Evolutionary conservation across 495 filamentous ascomycete genomes (phyloP), one percentile per base, ranked within the genome.

Genomic region (Xylaria intraflava): DNA sequence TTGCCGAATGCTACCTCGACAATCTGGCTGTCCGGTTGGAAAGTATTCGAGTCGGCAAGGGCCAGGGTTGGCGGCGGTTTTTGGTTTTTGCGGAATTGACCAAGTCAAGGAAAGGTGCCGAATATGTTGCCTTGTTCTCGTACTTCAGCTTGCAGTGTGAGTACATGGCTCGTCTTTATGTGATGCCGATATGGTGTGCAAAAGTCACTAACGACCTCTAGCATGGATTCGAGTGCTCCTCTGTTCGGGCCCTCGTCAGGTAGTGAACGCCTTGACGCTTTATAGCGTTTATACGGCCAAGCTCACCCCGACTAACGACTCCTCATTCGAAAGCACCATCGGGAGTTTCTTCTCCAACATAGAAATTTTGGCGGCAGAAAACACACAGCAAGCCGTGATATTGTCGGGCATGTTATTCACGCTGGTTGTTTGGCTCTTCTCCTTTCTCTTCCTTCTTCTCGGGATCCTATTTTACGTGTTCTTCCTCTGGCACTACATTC

Each of bases 71-170:
- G 83, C 84, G 79, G 57, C 78, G 91, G 29, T 98, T 96, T 64
- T 72, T 96, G 16, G 90, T 98, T 41, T 98, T 96, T 64, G 83
- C 90, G 6, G 88, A 89, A 58, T 72, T 98, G 69, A 96, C 93
- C 1, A 90, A 92, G 65, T 88, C 86, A 68, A 90, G 86, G 65
- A 92, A 95, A 66, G 89, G 90, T 10, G 81, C 83, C 26, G 92
- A 96, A 66, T 95, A 95, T 65, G 76, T 95, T 36, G 93, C 91
- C 10, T 77, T 98, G 2, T 95, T 96, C 62, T 85, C 89, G 27
- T 96, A 95, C 63, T 98, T 96, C 69, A 86, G 86, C 16, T 96
- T 96, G 66, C 86, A 96, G 73, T 84, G 89, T 89, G 66, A 72
- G 81, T 66, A 23, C 14, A 24, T 22, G 31, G 24, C 33, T 36